phyloP scores from a whole-genome alignment of 1,284 basidiomycete genomes.

The Puccinia triticina region DNA sequence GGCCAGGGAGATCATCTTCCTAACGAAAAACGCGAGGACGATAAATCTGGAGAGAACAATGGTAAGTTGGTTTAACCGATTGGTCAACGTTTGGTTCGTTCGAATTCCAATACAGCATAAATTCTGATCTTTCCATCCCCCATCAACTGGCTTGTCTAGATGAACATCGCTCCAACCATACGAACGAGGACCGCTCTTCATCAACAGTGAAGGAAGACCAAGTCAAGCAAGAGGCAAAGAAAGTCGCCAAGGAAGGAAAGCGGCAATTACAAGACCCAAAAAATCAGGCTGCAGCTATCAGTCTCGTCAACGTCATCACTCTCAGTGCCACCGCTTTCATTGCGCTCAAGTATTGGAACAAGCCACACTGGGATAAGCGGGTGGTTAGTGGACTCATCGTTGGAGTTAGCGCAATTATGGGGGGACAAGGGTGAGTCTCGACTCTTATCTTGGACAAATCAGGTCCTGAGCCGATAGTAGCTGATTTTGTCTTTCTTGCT shows the following conservation, averaged over 20 bases:
- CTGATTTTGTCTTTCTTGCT: background rate
- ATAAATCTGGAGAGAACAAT: background rate
- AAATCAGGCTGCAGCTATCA: background rate
- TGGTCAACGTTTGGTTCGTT: too few relatives aligned
- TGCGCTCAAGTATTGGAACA: conserved; percentile 66
- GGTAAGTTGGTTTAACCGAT: background rate
- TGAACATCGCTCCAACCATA: background rate
- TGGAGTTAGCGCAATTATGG: conserved; percentile 70
- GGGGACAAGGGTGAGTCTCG: conserved; percentile 69
- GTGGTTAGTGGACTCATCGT: conserved; percentile 69
- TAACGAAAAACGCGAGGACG: background rate
- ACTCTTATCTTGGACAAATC: background rate
- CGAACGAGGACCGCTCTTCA: background rate
- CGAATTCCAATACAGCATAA: too few relatives aligned
- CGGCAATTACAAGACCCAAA: background rate
- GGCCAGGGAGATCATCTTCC: conserved; percentile 58
- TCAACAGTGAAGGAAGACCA: background rate
- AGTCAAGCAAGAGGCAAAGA: background rate
- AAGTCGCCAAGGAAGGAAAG: background rate
- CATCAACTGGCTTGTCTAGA: background rate
- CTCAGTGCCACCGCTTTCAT: background rate
- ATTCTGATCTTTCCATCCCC: too few relatives aligned
- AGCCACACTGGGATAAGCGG: conserved; percentile 71
- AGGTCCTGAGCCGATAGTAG: background rate
- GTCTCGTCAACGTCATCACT: background rate